phyloP scores from a whole-genome alignment of 2,329 filamentous ascomycete species.

The Alternaria rosae region DNA sequence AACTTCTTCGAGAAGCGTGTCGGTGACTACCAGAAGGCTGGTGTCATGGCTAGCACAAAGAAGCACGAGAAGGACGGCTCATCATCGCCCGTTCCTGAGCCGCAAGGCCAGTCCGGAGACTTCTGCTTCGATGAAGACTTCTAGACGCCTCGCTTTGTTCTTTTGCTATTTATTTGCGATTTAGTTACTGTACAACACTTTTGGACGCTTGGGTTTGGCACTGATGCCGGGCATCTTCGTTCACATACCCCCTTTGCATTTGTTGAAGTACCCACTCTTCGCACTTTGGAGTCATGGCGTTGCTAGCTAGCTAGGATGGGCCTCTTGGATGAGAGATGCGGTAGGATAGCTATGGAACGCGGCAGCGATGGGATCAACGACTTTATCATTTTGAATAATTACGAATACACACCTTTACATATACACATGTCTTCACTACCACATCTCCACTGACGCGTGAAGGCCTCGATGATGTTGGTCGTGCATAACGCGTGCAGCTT shows the following conservation, averaged over 20 bases:
- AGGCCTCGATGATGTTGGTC: neutral
- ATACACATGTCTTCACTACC: neutral
- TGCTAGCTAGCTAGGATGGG: conserved; percentile 3
- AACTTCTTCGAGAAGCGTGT: conserved; percentile 99
- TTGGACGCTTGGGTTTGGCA: conserved; percentile 18
- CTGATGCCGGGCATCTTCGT: conserved; percentile 34
- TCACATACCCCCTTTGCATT: conserved; percentile 42
- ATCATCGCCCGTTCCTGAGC: conserved; percentile 53
- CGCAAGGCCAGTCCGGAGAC: conserved; percentile 67
- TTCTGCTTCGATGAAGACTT: conserved; percentile 98
- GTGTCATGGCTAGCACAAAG: conserved; percentile 94
- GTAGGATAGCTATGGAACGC: conserved; percentile 12
- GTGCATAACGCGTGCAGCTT: neutral
- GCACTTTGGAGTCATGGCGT: conserved; percentile 27
- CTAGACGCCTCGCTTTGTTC: conserved; percentile 60
- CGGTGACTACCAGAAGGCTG: conserved; percentile 98
- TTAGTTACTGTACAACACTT: conserved; percentile 36
- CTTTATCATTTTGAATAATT: conserved; percentile 21
- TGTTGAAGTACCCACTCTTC: conserved; percentile 40
- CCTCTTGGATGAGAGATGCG: conserved; percentile 22
- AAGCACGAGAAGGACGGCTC: conserved; percentile 64
- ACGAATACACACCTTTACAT: conserved; percentile 21
- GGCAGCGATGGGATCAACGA: conserved; percentile 21
- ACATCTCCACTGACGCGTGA: neutral
- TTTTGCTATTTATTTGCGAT: conserved; percentile 25